phyloP scores from a whole-genome alignment of 2,329 filamentous ascomycete species.

The Myriosclerotinia curreyana region DNA sequence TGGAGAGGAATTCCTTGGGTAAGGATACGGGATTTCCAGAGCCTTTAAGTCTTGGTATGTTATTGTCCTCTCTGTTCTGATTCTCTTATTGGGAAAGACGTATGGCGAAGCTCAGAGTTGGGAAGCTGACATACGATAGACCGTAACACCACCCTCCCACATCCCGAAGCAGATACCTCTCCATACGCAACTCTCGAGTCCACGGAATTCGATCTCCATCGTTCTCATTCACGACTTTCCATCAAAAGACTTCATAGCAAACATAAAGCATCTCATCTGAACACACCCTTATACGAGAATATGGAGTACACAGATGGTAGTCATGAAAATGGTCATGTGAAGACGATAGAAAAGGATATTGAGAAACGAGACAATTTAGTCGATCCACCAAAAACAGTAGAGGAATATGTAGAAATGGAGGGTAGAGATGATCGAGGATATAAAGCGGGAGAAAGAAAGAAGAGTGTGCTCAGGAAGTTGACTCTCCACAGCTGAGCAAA shows the following conservation, averaged over 20 bases:
- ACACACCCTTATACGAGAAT: slow-evolving; percentile 29
- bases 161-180: slow-evolving; percentile 59
- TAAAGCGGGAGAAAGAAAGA: slow-evolving; percentile 27
- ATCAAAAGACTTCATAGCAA: slow-evolving; percentile 26
- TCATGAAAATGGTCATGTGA: slow-evolving; percentile 22
- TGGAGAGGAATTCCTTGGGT: not conserved
- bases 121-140: slow-evolving; percentile 32
- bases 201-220: slow-evolving; percentile 49
- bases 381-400: slow-evolving; percentile 13
- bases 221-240: slow-evolving; percentile 28
- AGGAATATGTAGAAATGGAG: slow-evolving; percentile 14
- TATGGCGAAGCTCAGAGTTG: not conserved
- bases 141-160: slow-evolving; percentile 59
- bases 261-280: slow-evolving; percentile 23
- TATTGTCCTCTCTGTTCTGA: not conserved
- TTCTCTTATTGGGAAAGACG: not conserved
- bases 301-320: slow-evolving; percentile 30
- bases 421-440: slow-evolving; percentile 16
- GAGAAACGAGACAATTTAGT: slow-evolving; percentile 11
- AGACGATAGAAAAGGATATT: slow-evolving; percentile 17
- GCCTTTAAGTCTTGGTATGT: slow-evolving; percentile 34
- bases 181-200: slow-evolving; percentile 56
- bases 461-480: slow-evolving; percentile 28
- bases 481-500: slow-evolving; percentile 19
- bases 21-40: slow-evolving; percentile 42